Evolutionary conservation across 2,329 filamentous ascomycete genomes (phyloP).

Genomic region (Xylaria sp.): DNA sequence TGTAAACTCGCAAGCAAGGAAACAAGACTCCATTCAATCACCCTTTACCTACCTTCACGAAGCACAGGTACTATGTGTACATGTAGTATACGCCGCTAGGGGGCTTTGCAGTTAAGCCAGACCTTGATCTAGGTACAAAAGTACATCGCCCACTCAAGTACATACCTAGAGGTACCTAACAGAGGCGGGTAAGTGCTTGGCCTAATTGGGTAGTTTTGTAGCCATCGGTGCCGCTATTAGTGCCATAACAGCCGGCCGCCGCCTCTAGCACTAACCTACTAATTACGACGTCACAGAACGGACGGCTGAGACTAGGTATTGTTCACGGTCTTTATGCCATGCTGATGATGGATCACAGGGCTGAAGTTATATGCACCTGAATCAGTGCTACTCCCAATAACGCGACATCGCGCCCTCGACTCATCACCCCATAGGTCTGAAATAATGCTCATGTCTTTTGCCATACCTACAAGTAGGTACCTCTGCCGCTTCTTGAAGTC

Average conservation of each 20-base stretch:
- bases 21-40: neutral
- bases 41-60: neutral
- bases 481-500: no score
- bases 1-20: neutral
- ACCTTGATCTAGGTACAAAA: no score
- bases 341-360: neutral
- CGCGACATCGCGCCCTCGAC: neutral
- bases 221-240: neutral
- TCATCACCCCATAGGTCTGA: neutral
- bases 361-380: neutral
- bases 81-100: no score
- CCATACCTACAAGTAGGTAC: constrained; percentile 12
- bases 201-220: no score
- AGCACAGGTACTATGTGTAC: no score
- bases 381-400: neutral
- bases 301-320: neutral
- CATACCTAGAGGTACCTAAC: no score
- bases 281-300: constrained; percentile 29
- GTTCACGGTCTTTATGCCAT: neutral
- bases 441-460: constrained; percentile 21
- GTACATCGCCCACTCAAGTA: neutral
- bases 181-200: no score
- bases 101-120: neutral
- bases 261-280: neutral
- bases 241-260: neutral